phyloP scores from a whole-genome alignment of 1,284 basidiomycete genomes.

The Heterobasidion annosum region DNA sequence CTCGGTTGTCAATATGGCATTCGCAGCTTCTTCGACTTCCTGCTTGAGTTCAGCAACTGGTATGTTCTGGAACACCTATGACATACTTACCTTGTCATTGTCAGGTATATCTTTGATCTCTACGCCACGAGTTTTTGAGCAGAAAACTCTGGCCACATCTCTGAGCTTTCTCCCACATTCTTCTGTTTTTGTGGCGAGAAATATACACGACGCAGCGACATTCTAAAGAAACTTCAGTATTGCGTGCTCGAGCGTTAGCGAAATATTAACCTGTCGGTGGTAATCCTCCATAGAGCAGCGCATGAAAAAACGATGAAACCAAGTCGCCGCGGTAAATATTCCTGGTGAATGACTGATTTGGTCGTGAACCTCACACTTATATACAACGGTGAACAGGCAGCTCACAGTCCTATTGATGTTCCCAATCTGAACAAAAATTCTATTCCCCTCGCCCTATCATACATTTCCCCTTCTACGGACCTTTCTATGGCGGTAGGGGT shows the following conservation, averaged over 20 bases:
- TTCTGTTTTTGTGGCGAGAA: constrained; percentile 87
- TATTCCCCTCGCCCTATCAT: constrained; percentile 68
- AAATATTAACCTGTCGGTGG: constrained; percentile 54
- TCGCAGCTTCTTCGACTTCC: constrained; percentile 71
- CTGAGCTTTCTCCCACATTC: constrained; percentile 83
- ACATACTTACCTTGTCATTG: constrained; percentile 45
- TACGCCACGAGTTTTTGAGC: constrained; percentile 55
- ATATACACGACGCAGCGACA: constrained; percentile 84
- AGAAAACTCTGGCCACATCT: constrained; percentile 72
- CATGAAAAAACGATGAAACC: constrained; percentile 95
- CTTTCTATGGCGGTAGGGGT: constrained; percentile 50
- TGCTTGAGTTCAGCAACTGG: constrained; percentile 17
- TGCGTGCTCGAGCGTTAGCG: not conserved
- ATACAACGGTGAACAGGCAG: constrained; percentile 14
- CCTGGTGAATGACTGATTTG: constrained; percentile 59
- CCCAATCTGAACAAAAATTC: constrained; percentile 77
- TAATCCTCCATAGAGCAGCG: constrained; percentile 81
- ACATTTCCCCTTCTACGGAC: constrained; percentile 55
- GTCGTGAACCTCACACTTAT: constrained; percentile 11
- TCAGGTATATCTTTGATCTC: constrained; percentile 47
- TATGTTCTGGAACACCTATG: not conserved
- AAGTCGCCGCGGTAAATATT: constrained; percentile 78
- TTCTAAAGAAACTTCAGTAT: constrained; percentile 41
- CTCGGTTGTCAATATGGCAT: constrained; percentile 70
- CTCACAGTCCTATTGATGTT: constrained; percentile 64